Conservation (phyloP, 2,329 filamentous ascomycete genomes). For the Aureobasidium sp. region DNA sequence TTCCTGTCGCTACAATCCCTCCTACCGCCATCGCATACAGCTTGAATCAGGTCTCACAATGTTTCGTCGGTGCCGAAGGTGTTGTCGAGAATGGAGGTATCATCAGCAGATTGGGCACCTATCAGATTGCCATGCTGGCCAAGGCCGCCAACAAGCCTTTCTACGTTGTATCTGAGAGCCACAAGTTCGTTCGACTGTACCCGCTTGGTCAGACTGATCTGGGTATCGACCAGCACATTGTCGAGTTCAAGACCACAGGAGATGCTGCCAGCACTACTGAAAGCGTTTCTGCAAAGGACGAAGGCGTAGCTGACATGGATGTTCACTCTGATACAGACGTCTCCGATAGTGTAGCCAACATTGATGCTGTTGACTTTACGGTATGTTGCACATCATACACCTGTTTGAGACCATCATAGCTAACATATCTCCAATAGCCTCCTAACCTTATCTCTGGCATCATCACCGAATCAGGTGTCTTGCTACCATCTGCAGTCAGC, state of each 20-base stretch:
- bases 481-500: slow-evolving; percentile 61
- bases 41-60: slow-evolving; percentile 63
- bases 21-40: slow-evolving; percentile 71
- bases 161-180: slow-evolving; percentile 87
- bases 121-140: slow-evolving; percentile 77
- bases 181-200: slow-evolving; percentile 90
- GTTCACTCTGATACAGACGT: slow-evolving; percentile 12
- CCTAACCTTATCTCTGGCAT: slow-evolving; percentile 62
- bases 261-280: slow-evolving; percentile 12
- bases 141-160: slow-evolving; percentile 66
- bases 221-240: slow-evolving; percentile 67
- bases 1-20: slow-evolving; percentile 75
- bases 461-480: slow-evolving; percentile 66
- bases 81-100: slow-evolving; percentile 92
- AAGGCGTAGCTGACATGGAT: slow-evolving; percentile 24
- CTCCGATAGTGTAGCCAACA: slow-evolving; percentile 16
- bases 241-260: slow-evolving; percentile 58
- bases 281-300: slow-evolving; percentile 17
- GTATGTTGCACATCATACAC: slow-evolving; percentile 32
- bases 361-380: slow-evolving; percentile 61
- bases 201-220: slow-evolving; percentile 75
- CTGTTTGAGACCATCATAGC: slow-evolving; percentile 1
- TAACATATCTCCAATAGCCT: slow-evolving; percentile 40
- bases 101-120: slow-evolving; percentile 77
- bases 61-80: slow-evolving; percentile 65